Evolutionary conservation across 768 basidiomycete genomes (phyloP).

Genomic region (Russula lepida): DNA sequence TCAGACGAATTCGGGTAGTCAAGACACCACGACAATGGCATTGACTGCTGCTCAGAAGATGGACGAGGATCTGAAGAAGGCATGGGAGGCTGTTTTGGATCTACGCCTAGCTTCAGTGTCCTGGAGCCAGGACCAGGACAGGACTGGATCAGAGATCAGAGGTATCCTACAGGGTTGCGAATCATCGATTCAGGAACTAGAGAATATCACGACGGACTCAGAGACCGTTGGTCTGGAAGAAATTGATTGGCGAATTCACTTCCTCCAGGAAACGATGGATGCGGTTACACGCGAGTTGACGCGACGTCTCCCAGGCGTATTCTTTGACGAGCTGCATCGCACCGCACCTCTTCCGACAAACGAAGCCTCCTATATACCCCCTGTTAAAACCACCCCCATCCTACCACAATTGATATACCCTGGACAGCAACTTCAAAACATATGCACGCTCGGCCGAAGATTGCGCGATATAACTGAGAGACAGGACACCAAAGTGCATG

Average conservation of each 20-base stretch:
- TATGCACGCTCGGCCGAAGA: not conserved
- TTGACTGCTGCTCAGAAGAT: not conserved
- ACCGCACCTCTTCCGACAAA: not conserved
- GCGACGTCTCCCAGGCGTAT: constrained; percentile 6
- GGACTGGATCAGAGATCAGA: not conserved
- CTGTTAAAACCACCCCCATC: not conserved
- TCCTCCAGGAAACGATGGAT: not conserved
- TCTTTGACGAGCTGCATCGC: not conserved
- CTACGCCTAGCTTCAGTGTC: not conserved
- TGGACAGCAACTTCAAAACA: not conserved
- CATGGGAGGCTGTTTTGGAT: not conserved
- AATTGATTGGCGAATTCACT: not conserved
- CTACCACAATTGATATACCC: not conserved
- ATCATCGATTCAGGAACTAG: not conserved
- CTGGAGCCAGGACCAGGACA: not conserved
- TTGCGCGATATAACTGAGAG: not conserved
- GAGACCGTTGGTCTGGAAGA: not conserved
- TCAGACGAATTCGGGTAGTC: not conserved
- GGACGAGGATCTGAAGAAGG: not conserved
- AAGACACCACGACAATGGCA: not conserved
- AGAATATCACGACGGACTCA: not conserved
- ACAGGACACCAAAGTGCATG: not conserved
- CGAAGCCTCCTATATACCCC: not conserved
- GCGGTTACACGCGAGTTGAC: not conserved
- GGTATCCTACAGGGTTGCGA: not conserved